Evolutionary conservation across 352 stramenopile genomes (phyloP).

Genomic region (Halophytophthora polymorphica): DNA sequence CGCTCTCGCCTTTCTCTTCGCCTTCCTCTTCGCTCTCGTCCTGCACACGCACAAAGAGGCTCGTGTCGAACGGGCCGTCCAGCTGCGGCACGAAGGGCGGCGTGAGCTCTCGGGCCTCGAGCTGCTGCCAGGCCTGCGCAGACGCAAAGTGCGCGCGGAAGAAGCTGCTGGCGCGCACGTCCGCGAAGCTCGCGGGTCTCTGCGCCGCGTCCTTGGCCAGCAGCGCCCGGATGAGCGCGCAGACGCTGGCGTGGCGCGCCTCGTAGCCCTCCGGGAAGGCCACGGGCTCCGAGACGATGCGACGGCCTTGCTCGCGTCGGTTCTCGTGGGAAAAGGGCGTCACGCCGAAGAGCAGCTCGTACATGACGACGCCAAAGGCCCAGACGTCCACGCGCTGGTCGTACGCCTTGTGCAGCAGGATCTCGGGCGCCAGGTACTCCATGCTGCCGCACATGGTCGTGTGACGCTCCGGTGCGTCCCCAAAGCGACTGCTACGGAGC

Average conservation of each 20-base stretch:
- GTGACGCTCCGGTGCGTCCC: constrained; percentile 12
- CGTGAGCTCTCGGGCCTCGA: constrained; percentile 32
- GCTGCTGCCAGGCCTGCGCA: constrained; percentile 37
- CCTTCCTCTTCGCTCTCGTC: constrained; percentile 37
- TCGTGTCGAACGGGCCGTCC: constrained; percentile 58
- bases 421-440: constrained; percentile 78
- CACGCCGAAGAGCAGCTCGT: constrained; percentile 52
- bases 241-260: constrained; percentile 30
- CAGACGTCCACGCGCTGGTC: constrained; percentile 64
- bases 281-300: constrained; percentile 59
- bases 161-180: constrained; percentile 43
- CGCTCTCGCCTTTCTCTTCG: too few relatives aligned
- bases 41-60: constrained; percentile 45
- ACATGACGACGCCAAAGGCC: constrained; percentile 78
- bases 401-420: constrained; percentile 57
- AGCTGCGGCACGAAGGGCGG: constrained; percentile 64
- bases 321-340: constrained; percentile 90
- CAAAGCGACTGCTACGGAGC: constrained; percentile 25
- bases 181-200: constrained; percentile 37
- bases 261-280: constrained; percentile 56
- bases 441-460: constrained; percentile 69
- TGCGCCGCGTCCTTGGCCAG: constrained; percentile 48
- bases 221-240: constrained; percentile 39
- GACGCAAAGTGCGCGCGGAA: constrained; percentile 50
- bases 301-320: constrained; percentile 56